Percentiles rank a stretch among this genome's conserved stretches.
Conservation (phyloP, 495 filamentous ascomycete genomes). For the Podospora australis region DNA sequence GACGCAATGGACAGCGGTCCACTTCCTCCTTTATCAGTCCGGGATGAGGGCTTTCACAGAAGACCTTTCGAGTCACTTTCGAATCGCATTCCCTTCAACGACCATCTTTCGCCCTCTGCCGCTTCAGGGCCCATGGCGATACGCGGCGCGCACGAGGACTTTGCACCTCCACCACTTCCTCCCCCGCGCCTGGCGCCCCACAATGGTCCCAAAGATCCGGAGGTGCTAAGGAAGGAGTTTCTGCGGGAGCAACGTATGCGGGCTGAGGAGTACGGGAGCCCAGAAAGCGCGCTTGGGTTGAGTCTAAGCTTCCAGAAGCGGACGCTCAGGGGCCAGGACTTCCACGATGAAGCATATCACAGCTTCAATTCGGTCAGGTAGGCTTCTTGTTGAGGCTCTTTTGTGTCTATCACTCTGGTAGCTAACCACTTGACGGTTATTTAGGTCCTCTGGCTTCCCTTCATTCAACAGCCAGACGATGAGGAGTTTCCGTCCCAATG, state of each 20-base stretch:
- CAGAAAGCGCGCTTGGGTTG: conserved; percentile 20
- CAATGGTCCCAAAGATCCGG: conserved; percentile 27
- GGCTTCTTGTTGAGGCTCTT: conserved; percentile 11
- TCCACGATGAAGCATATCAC: conserved; percentile 47
- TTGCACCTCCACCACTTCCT: conserved; percentile 44
- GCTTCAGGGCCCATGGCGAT: conserved; percentile 33
- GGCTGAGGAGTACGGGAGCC: conserved; percentile 13
- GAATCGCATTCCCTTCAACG: conserved; percentile 15
- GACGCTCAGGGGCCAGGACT: conserved; percentile 22
- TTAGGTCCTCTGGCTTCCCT: conserved; percentile 22
- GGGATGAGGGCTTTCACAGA: conserved; percentile 10
- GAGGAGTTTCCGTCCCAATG: conserved; percentile 50
- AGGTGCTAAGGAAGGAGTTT: conserved; percentile 22
- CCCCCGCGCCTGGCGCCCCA: conserved; percentile 39
- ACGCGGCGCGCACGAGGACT: conserved; percentile 14
- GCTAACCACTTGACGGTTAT: conserved; percentile 12
- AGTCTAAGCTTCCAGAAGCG: conserved; percentile 18
- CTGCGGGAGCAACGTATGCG: conserved; percentile 15
- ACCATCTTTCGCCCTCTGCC: conserved; percentile 25
- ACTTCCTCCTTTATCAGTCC: conserved; percentile 28
- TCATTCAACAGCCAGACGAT: conserved; percentile 38
- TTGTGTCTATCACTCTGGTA: neutral
- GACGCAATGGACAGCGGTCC: conserved; percentile 13
- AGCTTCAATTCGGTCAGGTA: conserved; percentile 41
- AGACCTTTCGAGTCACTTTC: conserved; percentile 14